Conservation (phyloP, 352 stramenopile species). For the Phytophthora agathidicida region DNA sequence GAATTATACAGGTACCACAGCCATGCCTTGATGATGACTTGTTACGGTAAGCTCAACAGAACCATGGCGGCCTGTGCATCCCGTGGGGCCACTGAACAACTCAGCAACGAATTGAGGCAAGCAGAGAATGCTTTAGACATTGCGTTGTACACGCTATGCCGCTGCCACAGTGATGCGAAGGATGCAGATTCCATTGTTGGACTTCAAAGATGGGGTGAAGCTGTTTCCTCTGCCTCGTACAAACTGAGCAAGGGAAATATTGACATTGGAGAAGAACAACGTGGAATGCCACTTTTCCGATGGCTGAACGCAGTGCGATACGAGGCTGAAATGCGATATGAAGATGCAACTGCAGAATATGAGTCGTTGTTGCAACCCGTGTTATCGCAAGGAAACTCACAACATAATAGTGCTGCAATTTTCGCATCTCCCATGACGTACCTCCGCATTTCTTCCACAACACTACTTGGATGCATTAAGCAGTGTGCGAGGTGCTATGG, state of each 20-base stretch:
- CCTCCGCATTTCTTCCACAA: slow-evolving; percentile 41
- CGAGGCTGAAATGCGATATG: slow-evolving; percentile 66
- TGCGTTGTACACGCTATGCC: slow-evolving; percentile 52
- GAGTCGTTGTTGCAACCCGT: slow-evolving; percentile 45
- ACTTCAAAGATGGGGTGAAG: slow-evolving; percentile 48
- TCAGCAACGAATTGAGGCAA: slow-evolving; percentile 33
- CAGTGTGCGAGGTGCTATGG: slow-evolving; percentile 59
- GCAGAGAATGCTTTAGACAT: slow-evolving; percentile 50
- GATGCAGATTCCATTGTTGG: slow-evolving; percentile 60
- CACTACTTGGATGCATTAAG: slow-evolving; percentile 51
- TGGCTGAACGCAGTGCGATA: slow-evolving; percentile 49
- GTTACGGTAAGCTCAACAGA: slow-evolving; percentile 46
- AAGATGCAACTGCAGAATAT: slow-evolving; percentile 64
- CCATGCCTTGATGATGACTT: slow-evolving; percentile 41
- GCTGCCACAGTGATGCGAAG: slow-evolving; percentile 52
- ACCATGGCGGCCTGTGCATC: slow-evolving; percentile 26
- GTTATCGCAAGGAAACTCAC: slow-evolving; percentile 1
- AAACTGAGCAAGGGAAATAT: slow-evolving; percentile 16
- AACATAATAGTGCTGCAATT: slow-evolving; percentile 3
- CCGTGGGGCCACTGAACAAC: slow-evolving; percentile 16
- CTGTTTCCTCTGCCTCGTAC: slow-evolving; percentile 33
- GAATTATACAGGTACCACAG: slow-evolving; percentile 53
- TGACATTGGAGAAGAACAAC: slow-evolving; percentile 11
- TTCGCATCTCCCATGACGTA: slow-evolving; percentile 37
- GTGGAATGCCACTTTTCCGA: slow-evolving; percentile 37